Evolutionary conservation across 129 eudicot genomes (phyloP).

Genomic region (Cynara cardunculus): DNA sequence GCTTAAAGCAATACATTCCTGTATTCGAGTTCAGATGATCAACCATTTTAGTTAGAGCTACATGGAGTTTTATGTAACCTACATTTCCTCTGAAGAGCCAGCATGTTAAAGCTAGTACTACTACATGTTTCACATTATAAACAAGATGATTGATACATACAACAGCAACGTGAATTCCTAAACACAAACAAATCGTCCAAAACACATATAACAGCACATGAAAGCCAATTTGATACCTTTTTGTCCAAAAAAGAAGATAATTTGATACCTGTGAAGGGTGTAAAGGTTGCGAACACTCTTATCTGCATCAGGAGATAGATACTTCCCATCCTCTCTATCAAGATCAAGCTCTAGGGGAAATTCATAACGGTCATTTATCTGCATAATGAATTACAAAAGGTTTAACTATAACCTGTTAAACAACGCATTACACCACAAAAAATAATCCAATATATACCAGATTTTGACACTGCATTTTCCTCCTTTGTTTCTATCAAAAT

Average conservation of each 20-base stretch:
- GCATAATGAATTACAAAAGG: constrained; percentile 19
- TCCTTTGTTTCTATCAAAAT: constrained; percentile 2
- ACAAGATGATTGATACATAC: not conserved
- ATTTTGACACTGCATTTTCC: not conserved
- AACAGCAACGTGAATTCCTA: not conserved
- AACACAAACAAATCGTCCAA: not conserved
- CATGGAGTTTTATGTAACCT: not conserved
- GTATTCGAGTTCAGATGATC: not conserved
- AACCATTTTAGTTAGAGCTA: not conserved
- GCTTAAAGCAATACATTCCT: not conserved
- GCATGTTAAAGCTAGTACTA: not conserved
- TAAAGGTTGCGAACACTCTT: constrained; percentile 93
- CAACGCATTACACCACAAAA: not conserved
- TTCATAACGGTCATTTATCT: constrained; percentile 96
- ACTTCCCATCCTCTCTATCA: constrained; percentile 87
- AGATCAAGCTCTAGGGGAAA: constrained; percentile 94
- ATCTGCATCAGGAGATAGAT: constrained; percentile 91
- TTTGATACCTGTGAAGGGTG: constrained; percentile 80
- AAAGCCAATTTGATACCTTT: constrained; percentile 39
- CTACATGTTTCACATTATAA: not conserved
- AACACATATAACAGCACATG: not conserved
- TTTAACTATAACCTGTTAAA: not conserved
- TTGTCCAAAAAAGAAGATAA: not conserved
- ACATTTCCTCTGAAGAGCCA: not conserved
- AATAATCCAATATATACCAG: not conserved